Base-by-base conservation (phyloP, 345 rosid species). In the Mangifera indica region DNA sequence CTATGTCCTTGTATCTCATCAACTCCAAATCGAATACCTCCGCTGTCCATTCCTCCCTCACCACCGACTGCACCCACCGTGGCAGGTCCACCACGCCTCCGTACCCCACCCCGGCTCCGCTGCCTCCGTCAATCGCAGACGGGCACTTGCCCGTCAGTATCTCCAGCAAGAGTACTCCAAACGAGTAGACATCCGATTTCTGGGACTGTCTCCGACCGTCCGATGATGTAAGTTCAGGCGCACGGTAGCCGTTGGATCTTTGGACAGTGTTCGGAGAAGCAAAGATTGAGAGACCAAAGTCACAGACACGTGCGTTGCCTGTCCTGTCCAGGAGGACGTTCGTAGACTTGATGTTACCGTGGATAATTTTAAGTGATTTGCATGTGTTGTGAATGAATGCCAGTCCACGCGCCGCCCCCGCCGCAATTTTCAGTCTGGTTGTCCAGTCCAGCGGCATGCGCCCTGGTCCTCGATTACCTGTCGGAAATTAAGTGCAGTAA, bases 391-490 rank as follows among this genome's bases (percentile, higher is more conserved):
- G 97, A 60, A 93, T 83, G 65, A 84, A 91, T 49, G 88, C 84
- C 20, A 93, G 24, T 20, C 98, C 98, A 37, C 92, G 89, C 32
- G 96, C 97, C 4, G 96, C 90, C 4, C 91, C 97, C 0, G 86
- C 90, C 40, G 94, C 97, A 1, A 93, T 86, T 79, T 87, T 91
- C 0, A 93, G 89, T 68, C 98, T 77, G 2, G 93, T 90, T 58
- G 87, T 85, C 98, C 98, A 93, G 69, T 91, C 97, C 51, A 93
- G 71, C 3, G 98, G 98, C 4, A 86, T 87, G 60, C 98, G 76
- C 10, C 97, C 98, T 0, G 96, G 93, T 53, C 98, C 98, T 13
- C 97, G 82, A 80, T 92, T 94, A 20, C 98, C 98, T 92, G 77
- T 59, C 5, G n/a, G 24, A 10, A 53, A 17, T 9, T 42, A 42